These are phyloP conservation scores for Knoxdaviesia capensis DNA, from an alignment of 2,329 filamentous ascomycete species.

Conservation along the genomic window DNA sequence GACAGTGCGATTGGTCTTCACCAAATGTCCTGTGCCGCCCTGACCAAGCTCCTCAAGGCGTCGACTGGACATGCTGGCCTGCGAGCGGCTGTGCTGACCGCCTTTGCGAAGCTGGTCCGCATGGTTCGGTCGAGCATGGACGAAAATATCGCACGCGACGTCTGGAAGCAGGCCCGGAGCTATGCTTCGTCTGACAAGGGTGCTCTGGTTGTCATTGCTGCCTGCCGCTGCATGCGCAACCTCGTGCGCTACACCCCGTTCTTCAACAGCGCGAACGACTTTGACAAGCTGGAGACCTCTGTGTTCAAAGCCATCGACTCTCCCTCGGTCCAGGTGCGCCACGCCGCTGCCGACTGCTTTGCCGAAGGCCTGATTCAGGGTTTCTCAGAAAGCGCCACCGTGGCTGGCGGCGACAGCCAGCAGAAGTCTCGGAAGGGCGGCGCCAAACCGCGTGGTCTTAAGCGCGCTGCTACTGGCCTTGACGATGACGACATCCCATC, in stretches of 20 bases:
- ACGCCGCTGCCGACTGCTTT: constrained; percentile 71
- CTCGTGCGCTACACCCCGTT: constrained; percentile 54
- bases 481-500: constrained; percentile 55
- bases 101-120: constrained; percentile 53
- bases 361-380: constrained; percentile 51
- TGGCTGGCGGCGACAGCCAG: constrained; percentile 23
- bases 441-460: constrained; percentile 35
- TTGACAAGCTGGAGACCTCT: constrained; percentile 66
- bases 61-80: constrained; percentile 65
- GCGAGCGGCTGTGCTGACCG: constrained; percentile 55
- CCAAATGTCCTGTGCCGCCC: constrained; percentile 46
- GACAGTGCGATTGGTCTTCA: constrained; percentile 81
- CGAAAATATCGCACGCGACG: constrained; percentile 66
- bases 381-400: constrained; percentile 31
- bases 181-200: constrained; percentile 66
- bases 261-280: constrained; percentile 77
- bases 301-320: constrained; percentile 80
- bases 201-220: constrained; percentile 55
- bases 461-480: constrained; percentile 36
- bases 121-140: constrained; percentile 65
- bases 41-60: constrained; percentile 64
- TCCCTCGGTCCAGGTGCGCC: constrained; percentile 51
- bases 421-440: constrained; percentile 42
- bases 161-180: constrained; percentile 80
- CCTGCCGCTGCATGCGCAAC: constrained; percentile 60